A percentile compares a stretch with the other conserved stretches of the same genome.
phyloP scores from a whole-genome alignment of 2,329 filamentous ascomycete genomes.

The Fusarium udum region DNA sequence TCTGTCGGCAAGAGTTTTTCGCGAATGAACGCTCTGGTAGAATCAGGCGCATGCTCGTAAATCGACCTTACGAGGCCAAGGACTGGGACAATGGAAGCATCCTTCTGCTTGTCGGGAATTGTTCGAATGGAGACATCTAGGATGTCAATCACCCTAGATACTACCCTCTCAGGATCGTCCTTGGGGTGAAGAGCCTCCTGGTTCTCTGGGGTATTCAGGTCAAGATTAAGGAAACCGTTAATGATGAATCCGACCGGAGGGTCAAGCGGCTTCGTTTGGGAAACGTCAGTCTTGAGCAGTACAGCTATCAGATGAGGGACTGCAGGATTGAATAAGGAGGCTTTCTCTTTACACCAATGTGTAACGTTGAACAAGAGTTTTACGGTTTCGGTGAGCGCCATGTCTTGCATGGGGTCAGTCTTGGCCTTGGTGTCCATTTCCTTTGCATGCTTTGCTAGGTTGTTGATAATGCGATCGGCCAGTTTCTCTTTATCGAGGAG shows the following conservation, averaged over 20 bases:
- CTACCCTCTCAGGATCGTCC: constrained; percentile 65
- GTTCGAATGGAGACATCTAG: constrained; percentile 71
- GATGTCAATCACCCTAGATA: constrained; percentile 73
- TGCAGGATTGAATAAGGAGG: constrained; percentile 70
- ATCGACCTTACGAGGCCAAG: constrained; percentile 77
- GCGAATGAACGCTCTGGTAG: constrained; percentile 70
- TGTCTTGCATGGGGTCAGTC: constrained; percentile 71
- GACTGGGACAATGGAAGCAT: constrained; percentile 75
- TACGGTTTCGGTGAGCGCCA: constrained; percentile 84
- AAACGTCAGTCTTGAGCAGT: constrained; percentile 67
- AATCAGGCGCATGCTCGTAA: constrained; percentile 73
- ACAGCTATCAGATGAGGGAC: constrained; percentile 77
- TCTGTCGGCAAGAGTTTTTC: constrained; percentile 77
- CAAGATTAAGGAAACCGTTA: constrained; percentile 83
- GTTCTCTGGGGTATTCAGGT: constrained; percentile 67
- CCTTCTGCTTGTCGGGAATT: constrained; percentile 76
- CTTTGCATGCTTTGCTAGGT: constrained; percentile 75
- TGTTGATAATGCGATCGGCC: constrained; percentile 70
- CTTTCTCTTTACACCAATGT: constrained; percentile 73
- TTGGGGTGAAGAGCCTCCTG: constrained; percentile 73
- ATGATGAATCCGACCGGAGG: constrained; percentile 76
- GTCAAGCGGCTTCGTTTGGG: constrained; percentile 74
- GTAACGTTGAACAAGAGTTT: constrained; percentile 92
- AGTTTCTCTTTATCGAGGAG: constrained; percentile 55
- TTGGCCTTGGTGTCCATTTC: constrained; percentile 46